Evolutionary conservation across 345 rosid species (phyloP), one percentile per base, ranked within the genome.

Genomic region (Arabidopsis arenosa): DNA sequence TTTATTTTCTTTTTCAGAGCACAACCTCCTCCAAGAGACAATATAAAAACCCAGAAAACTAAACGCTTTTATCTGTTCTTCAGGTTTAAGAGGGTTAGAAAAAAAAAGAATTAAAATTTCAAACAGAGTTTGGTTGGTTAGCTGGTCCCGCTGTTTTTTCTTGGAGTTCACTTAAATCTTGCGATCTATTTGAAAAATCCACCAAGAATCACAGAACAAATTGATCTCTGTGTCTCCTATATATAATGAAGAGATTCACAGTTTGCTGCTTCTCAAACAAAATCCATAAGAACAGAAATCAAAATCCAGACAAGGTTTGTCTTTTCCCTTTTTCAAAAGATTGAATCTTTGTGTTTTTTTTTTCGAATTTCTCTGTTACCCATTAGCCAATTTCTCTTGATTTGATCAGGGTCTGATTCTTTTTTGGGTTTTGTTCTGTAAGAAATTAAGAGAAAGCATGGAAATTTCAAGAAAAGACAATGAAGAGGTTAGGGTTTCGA

Each of bases 131-230:
- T 63, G 60, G 76, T 77, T 77, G 60, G 75, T 39, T 70, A 45
- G 80, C 75, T 77, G 75, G 75, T 47, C 80, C 80, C 80, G 65
- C 65, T 2, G 66, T 18, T 52, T 63, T 14, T 63, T 69, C 81
- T 78, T 78, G 73, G 81, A 78, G 81, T 72, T 78, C 77, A 78
- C 81, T 78, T 78, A 35, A 70, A 77, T 70, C 28, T 51, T 63
- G 14, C 66, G 33, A 63, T 77, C 66, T 1, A 48, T 13, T 69
- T 62, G 70, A 26, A 35, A 69, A 47, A 44, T 70, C 72, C 9
- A 54, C 59, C 70, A 70, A 55, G 21, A 63, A 45, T 7, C 45
- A 49, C 48, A 32, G 0, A 5, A 43, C 0, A 64, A n/a, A 36
- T 40, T 72, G 63, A 62, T 76, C 33, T 76, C 15, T 53, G 18